A percentile compares a stretch with the other conserved stretches of the same genome.
Conservation (phyloP, 2,329 filamentous ascomycete species). For the Aspergillus brunneoviolaceus region DNA sequence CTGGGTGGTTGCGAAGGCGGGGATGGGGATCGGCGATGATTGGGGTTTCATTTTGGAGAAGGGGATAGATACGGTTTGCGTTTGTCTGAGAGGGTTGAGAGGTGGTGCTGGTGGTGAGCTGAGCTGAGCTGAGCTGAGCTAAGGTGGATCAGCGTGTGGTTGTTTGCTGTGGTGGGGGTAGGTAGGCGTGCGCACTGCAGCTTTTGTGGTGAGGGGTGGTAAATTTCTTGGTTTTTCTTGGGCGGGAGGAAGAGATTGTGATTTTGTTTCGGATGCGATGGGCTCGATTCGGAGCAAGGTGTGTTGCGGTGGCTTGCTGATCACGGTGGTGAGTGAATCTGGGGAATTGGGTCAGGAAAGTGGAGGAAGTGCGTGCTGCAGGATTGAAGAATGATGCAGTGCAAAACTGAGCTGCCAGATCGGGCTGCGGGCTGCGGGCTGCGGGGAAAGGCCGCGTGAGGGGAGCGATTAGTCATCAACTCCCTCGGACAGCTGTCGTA, state of each 20-base stretch:
- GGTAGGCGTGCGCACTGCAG: too few relatives aligned
- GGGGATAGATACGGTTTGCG: neutral
- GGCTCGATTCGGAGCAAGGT: neutral
- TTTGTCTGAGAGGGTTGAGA: neutral
- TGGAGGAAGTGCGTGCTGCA: neutral
- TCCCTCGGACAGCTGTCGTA: too few relatives aligned
- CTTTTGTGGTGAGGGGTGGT: neutral
- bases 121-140: too few relatives aligned
- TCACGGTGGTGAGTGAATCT: too few relatives aligned
- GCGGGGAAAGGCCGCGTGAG: neutral
- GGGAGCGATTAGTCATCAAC: neutral
- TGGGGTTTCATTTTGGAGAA: neutral
- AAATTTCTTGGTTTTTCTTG: too few relatives aligned
- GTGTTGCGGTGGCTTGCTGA: too few relatives aligned
- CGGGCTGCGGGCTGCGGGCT: neutral
- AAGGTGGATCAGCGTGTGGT: neutral
- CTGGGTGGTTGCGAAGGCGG: constrained; percentile 44
- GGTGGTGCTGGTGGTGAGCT: neutral
- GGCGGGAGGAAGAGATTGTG: neutral
- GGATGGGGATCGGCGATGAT: constrained; percentile 33
- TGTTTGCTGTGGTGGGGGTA: neutral
- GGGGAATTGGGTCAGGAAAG: neutral
- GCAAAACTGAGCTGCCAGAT: neutral
- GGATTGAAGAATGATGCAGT: too few relatives aligned
- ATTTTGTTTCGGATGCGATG: neutral